phyloP scores from a whole-genome alignment of 352 stramenopile genomes.

The Blastocystis sp. region DNA sequence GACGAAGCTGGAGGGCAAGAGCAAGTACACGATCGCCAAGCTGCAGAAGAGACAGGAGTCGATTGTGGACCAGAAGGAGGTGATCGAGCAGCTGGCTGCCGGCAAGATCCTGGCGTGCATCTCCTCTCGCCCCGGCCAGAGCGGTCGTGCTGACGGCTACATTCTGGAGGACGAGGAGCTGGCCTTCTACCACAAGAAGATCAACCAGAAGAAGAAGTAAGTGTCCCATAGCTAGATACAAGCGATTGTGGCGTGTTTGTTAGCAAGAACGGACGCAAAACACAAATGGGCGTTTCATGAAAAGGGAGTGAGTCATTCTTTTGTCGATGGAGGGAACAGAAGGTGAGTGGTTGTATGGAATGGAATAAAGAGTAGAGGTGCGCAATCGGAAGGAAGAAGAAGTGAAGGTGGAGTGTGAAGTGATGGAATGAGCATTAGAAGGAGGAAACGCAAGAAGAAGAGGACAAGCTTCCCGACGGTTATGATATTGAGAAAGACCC shows the following conservation, averaged over 20 bases:
- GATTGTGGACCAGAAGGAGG: too few relatives aligned
- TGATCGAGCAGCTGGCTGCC: too few relatives aligned
- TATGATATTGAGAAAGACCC: conserved; percentile 45
- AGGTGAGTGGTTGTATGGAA: background rate
- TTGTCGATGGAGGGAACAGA: background rate
- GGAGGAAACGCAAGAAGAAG: background rate
- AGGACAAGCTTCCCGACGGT: background rate
- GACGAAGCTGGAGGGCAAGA: too few relatives aligned
- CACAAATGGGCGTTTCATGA: conserved; percentile 10
- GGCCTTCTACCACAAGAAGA: too few relatives aligned
- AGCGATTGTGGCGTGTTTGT: conserved; percentile 6
- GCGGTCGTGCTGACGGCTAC: too few relatives aligned
- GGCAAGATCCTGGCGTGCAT: too few relatives aligned
- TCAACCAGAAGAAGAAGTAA: too few relatives aligned
- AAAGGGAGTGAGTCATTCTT: background rate
- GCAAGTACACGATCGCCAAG: too few relatives aligned
- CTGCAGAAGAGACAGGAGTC: too few relatives aligned
- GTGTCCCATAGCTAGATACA: background rate
- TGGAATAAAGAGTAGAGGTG: conserved; percentile 1
- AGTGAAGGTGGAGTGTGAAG: background rate
- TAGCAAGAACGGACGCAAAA: background rate
- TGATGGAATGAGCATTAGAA: background rate
- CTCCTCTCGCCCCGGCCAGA: too few relatives aligned
- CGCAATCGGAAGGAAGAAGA: background rate
- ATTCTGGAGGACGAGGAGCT: too few relatives aligned